Percentiles rank a stretch among this genome's conserved stretches.
Evolutionary conservation across 176 grass and related monocot genomes (phyloP).

Genomic region (Juncus effusus): DNA sequence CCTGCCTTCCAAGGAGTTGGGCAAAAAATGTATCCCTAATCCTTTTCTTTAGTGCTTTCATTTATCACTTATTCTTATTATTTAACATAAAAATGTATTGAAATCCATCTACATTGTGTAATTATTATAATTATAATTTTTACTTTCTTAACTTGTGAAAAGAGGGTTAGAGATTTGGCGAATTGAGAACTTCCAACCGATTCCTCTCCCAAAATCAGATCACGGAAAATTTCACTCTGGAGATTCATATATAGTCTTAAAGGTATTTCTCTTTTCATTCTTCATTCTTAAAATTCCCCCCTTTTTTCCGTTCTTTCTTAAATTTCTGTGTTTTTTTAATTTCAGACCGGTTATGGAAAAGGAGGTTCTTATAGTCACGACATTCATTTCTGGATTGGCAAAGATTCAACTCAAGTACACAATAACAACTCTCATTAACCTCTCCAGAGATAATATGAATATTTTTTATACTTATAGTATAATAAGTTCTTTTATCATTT

Average conservation of each 20-base stretch:
- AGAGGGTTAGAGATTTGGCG: conserved; percentile 51
- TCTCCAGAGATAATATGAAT: too few species aligned
- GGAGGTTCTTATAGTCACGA: conserved; percentile 54
- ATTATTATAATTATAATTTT: conserved; percentile 2
- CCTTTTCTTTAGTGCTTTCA: not conserved
- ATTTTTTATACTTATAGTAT: too few species aligned
- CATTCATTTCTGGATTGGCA: conserved; percentile 56
- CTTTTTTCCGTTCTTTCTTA: conserved; percentile 5
- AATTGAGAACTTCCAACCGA: conserved; percentile 48
- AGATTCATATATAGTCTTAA: conserved; percentile 45
- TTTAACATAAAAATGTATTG: not conserved
- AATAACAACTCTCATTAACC: not conserved
- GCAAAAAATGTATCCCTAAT: conserved; percentile 33
- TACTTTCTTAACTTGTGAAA: conserved; percentile 20
- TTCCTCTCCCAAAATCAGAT: conserved; percentile 42
- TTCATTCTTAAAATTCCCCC: not conserved
- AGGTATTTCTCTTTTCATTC: conserved; percentile 32
- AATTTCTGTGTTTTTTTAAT: not conserved
- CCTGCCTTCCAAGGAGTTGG: conserved; percentile 33
- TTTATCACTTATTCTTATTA: not conserved
- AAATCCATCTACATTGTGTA: not conserved
- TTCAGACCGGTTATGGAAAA: conserved; percentile 24
- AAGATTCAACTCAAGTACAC: conserved; percentile 47
- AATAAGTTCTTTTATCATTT: too few species aligned
- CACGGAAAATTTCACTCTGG: conserved; percentile 49